Evolutionary conservation across 768 basidiomycete genomes (phyloP).

Genomic region (Trametes elegans): DNA sequence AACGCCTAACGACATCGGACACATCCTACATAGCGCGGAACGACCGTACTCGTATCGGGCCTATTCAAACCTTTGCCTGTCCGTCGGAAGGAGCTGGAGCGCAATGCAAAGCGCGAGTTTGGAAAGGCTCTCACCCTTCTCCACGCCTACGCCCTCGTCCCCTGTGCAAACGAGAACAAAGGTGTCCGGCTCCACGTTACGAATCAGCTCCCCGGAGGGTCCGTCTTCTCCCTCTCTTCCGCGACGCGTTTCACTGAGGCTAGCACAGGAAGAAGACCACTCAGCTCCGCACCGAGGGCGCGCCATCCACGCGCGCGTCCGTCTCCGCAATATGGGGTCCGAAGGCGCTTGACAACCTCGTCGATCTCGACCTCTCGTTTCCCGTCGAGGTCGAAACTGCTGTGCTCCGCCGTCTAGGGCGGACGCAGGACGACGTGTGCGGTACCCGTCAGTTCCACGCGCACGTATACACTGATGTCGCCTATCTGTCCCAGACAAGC

Average conservation of each 20-base stretch:
- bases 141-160: slow-evolving; percentile 87
- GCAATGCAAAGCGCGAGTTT: slow-evolving; percentile 88
- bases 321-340: slow-evolving; percentile 82
- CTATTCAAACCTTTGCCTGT: slow-evolving; percentile 87
- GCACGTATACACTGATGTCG: not conserved
- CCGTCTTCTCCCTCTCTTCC: slow-evolving; percentile 23
- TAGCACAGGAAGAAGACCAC: slow-evolving; percentile 56
- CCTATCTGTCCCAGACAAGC: not conserved
- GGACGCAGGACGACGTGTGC: slow-evolving; percentile 20
- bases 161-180: slow-evolving; percentile 53
- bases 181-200: slow-evolving; percentile 74
- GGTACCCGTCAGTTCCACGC: not conserved
- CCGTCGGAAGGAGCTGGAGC: slow-evolving; percentile 85
- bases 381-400: slow-evolving; percentile 64
- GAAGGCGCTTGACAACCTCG: slow-evolving; percentile 71
- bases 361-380: slow-evolving; percentile 70
- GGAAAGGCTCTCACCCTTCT: slow-evolving; percentile 79
- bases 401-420: slow-evolving; percentile 43
- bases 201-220: slow-evolving; percentile 74
- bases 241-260: not conserved
- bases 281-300: slow-evolving; percentile 73
- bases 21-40: slow-evolving; percentile 78
- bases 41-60: slow-evolving; percentile 69
- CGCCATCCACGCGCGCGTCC: slow-evolving; percentile 56
- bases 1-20: not conserved